Percentiles rank a stretch among this genome's conserved stretches.
phyloP scores from a whole-genome alignment of 1,284 basidiomycete species.

The Phellopilus nigrolimitatus region DNA sequence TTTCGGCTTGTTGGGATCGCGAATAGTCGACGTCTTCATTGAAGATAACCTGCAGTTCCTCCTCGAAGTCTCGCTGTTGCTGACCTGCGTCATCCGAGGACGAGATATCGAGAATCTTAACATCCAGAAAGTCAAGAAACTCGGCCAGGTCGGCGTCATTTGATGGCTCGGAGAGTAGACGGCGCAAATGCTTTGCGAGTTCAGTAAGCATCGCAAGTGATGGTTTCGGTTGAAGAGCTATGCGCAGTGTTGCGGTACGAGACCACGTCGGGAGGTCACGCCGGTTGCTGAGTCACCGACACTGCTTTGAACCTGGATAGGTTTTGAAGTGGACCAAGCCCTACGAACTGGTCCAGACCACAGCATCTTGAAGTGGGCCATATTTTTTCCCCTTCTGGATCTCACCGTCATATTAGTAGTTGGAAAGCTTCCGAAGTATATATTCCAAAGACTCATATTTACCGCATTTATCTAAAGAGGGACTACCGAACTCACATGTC shows the following conservation, averaged over 20 bases:
- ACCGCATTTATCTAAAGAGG: not conserved
- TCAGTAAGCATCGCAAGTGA: constrained; percentile 1
- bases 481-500: not conserved
- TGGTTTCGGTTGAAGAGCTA: not conserved
- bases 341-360: no score
- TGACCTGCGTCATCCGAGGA: constrained; percentile 41
- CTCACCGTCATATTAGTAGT: no score
- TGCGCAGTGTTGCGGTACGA: not conserved
- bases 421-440: no score
- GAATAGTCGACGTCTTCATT: constrained; percentile 59
- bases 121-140: constrained; percentile 45
- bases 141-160: constrained; percentile 23
- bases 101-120: constrained; percentile 45
- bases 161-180: not conserved
- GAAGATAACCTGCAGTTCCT: constrained; percentile 60
- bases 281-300: not conserved
- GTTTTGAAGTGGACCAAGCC: no score
- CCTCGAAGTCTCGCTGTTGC: constrained; percentile 50
- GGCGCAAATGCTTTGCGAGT: constrained; percentile 14
- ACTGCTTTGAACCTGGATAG: not conserved
- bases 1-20: constrained; percentile 52
- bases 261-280: no score
- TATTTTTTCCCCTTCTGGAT: no score
- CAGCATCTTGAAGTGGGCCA: no score
- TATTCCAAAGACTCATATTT: no score